Base-by-base conservation (phyloP, 306 rosid species). In the Amphicarpaea edgeworthii region DNA sequence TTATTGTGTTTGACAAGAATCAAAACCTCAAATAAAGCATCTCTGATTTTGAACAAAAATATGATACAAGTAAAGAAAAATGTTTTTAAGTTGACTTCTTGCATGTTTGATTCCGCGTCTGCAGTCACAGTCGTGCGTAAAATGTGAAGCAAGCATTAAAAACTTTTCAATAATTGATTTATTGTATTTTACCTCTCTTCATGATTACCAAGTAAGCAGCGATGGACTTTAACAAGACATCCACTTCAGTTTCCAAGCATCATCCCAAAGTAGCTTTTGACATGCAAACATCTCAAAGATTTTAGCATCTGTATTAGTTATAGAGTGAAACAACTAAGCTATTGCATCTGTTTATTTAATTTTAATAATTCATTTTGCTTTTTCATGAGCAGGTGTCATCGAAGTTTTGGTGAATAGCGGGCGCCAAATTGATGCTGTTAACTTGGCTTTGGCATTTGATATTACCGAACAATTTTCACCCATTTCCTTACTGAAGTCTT, bases 381-480 rank as follows among this genome's bases (percentile, higher is more conserved):
- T 72, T 19, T 65, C 72, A 63, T 69, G 47, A 82, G 67, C 90
- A 95, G 98, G 97, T 83, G 97, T 92, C 46, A 86, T 95, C 30
- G 90, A 86, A 77, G 92, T 92, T 57, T 80, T 95, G 71, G 88
- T 90, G 60, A 92, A 85, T 79, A 92, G 91, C 61, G 97, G 98
- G 76, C 84, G 97, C 75, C 98, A 92, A 79, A 92, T 95, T 84
- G 98, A 95, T 81, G 98, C 97, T 5, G 96, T 95, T 75, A 95
- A 92, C 84, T 84, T 95, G 91, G 90, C 97, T 75, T 87, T 87
- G 84, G 97, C 97, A 60, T 95, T 95, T 64, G 92, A 88, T 76
- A 90, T 92, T 69, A 89, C 93, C 2, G 91, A 86, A 60, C 89
- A 78, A 77, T 92, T 92, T 85, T 70, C 93, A 57, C 97, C 97